Evolutionary conservation across 2,329 filamentous ascomycete genomes (phyloP).

Genomic region (Metarhizium robertsii): DNA sequence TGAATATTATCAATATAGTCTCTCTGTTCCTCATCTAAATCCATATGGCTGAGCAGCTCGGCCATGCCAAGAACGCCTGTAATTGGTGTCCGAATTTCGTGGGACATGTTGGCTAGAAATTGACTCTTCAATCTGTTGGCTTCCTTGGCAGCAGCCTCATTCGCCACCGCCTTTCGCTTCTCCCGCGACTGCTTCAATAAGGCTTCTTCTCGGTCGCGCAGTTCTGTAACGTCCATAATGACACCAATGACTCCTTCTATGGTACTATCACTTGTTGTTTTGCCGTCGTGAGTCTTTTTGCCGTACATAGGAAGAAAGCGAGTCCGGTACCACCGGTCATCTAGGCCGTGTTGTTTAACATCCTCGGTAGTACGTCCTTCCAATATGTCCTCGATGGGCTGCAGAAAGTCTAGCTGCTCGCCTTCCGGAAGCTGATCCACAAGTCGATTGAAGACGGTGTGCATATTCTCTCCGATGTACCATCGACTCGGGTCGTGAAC

Average conservation of each 20-base stretch:
- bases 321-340: slow-evolving; percentile 60
- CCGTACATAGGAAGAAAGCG: slow-evolving; percentile 58
- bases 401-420: slow-evolving; percentile 39
- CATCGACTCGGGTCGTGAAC: slow-evolving; percentile 31
- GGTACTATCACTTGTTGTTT: slow-evolving; percentile 32
- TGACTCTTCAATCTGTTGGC: slow-evolving; percentile 72
- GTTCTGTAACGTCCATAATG: slow-evolving; percentile 70
- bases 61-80: slow-evolving; percentile 75
- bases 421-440: slow-evolving; percentile 32
- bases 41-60: slow-evolving; percentile 61
- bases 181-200: slow-evolving; percentile 56
- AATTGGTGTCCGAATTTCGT: slow-evolving; percentile 70
- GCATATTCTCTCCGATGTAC: slow-evolving; percentile 53
- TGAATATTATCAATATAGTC: slow-evolving; percentile 73
- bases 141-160: slow-evolving; percentile 70
- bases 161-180: slow-evolving; percentile 61
- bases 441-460: slow-evolving; percentile 50
- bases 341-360: slow-evolving; percentile 53
- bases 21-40: slow-evolving; percentile 58
- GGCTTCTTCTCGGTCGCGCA: slow-evolving; percentile 55
- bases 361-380: slow-evolving; percentile 51
- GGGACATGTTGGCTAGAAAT: slow-evolving; percentile 75
- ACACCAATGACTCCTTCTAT: slow-evolving; percentile 68
- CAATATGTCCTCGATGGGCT: slow-evolving; percentile 55
- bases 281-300: slow-evolving; percentile 43